Base-by-base conservation (phyloP, 176 grass and related monocot species). In the Ensete glaucum region DNA sequence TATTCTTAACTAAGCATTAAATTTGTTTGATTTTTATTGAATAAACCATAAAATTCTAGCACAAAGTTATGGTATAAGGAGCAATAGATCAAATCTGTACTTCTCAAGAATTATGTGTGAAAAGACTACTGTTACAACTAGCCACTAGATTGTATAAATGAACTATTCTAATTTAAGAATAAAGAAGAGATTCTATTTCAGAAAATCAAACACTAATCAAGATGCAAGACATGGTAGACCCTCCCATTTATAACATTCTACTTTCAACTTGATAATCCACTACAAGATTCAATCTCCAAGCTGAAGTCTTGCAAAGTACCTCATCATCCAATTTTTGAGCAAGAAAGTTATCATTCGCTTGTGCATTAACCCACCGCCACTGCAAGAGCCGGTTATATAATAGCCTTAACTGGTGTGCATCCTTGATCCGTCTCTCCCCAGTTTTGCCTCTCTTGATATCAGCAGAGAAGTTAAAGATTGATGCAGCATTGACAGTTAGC, bases 281-380 rank as follows among this genome's bases (percentile, higher is more conserved):
- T 19, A 49, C 49, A 3, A 34, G 25, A 69, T 69, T 17, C 1
- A 48, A 69, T 27, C 51, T 70, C 14, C 17, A 50, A 70, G 21
- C 14, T 74, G 25, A 53, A 29, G 3, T 14, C 25, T 16, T 71
- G 68, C 51, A 71, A 0, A 25, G 23, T 74, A 74, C 72, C 72
- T 74, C 72, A 2, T 52, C 22, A 56, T 2, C 57, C 14, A 57
- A 14, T n/a, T 57, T 56, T 34, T 57, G 72, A 11, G 34, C 72
- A 74, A 74, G 24, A 54, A 74, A 74, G 22, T 5, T 56, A 34
- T 29, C 53, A 9, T 29, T 57, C 23, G 22, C 50, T 74, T 74
- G 72, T 27, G 72, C 72, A 74, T 74, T 74, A 54, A 56, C 53
- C 72, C 52, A 74, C 9, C 72, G 22, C 72, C 72, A 74, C 14